Conservation (phyloP, 1,284 basidiomycete species). For the Gymnopus androsaceus region DNA sequence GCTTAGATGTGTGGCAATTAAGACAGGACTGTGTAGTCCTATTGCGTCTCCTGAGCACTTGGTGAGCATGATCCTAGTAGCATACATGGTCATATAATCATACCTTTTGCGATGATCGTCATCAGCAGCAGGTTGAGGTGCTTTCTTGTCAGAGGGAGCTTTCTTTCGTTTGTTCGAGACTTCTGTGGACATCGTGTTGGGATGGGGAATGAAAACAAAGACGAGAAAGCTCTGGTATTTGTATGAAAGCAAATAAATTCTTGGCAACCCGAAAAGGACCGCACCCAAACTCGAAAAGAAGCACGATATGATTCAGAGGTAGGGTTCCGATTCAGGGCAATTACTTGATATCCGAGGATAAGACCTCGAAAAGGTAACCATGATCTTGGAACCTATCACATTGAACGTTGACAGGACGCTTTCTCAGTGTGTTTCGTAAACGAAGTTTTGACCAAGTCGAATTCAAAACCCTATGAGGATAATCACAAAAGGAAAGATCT, state of each 20-base stretch:
- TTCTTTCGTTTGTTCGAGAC: slow-evolving; percentile 13
- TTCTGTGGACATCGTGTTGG: slow-evolving; percentile 9
- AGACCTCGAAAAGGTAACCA: background rate
- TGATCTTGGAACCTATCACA: slow-evolving; percentile 6
- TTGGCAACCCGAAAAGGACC: slow-evolving; percentile 8
- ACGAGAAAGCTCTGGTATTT: slow-evolving; percentile 2
- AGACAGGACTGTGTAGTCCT: slow-evolving; percentile 49
- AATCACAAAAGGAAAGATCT: background rate
- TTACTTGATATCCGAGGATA: background rate
- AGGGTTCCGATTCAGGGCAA: slow-evolving; percentile 3
- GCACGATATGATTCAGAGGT: background rate
- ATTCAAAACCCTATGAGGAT: background rate
- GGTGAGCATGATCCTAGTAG: background rate
- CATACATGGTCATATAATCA: background rate
- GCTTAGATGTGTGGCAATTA: slow-evolving; percentile 57
- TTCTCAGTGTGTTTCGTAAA: background rate
- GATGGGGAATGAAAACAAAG: background rate
- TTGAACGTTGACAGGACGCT: slow-evolving; percentile 4
- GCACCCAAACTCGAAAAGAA: background rate
- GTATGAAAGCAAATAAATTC: background rate
- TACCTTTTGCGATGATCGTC: slow-evolving; percentile 21
- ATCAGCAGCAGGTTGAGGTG: slow-evolving; percentile 11
- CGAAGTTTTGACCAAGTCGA: background rate
- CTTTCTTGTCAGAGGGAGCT: slow-evolving; percentile 5
- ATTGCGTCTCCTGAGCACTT: slow-evolving; percentile 15